Base-by-base conservation (phyloP, 1,284 basidiomycete genomes). In the Exobasidium cylindrosporum region DNA sequence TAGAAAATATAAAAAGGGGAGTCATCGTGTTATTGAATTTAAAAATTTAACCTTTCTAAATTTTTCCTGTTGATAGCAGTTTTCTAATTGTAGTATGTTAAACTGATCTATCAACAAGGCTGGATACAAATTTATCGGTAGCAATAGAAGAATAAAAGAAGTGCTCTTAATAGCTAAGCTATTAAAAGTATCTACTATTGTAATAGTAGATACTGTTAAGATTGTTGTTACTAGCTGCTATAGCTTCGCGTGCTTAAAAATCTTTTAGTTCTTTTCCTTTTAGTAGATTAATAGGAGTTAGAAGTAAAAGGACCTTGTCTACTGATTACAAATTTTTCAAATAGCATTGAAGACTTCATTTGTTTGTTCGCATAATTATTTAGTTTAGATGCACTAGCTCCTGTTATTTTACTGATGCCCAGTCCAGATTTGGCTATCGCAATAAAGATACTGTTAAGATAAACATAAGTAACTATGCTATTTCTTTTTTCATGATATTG, bases 71-170 rank as follows among this genome's bases (percentile, higher is more conserved):
- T n/a, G 21, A 3, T 5, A 24, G n/a, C 26, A n/a, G 17, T 35
- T 23, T 24, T 35, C 21, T 17, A 30, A 24, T 14, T 21, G 43
- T 47, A 32, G 35, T 53, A 32, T 50, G 45, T n/a, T n/a, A 13
- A 26, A 30, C 23, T 50, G 43, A 54, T 45, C 31, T 30, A 23
- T 29, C 47, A 60, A 7, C 24, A 44, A 56, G 10, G 4, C 46
- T 44, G 23, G 5, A 35, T n/a, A n/a, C 23, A 6, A 31, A 52
- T 7, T 30, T 60, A 46, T 35, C 46, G 43, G 31, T 26, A 14
- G 24, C 24, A 29, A n/a, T 26, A 50, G 17, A 60, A 55, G 47
- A 55, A 56, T 28, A 53, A 54, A 57, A 44, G 17, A 58, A 13
- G 46, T 58, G 54, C 31, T 56, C 1, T 10, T 55, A 4, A 57